Base-by-base conservation (phyloP, 2,329 filamentous ascomycete species). In the Aspergillus pseudotamarii region DNA sequence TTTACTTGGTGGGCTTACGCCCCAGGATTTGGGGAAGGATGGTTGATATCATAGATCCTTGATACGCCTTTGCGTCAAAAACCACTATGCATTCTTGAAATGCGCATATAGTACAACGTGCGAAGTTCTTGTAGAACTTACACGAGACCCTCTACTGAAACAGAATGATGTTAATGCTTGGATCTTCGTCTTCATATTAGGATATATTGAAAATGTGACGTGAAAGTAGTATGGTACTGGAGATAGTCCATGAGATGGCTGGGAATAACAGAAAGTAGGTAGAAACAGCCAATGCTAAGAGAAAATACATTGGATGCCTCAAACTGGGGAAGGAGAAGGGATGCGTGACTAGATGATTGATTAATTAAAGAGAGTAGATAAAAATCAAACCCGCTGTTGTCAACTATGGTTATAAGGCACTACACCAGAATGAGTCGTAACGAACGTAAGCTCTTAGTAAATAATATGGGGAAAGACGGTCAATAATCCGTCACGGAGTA, bases 401-500 rank as follows among this genome's bases (percentile, higher is more conserved):
- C 11, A 26, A 34, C 48, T 34, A 51, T 32, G 28, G 19, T 51
- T n/a, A 32, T 19, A 32, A 51, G 16, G 12, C 48, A 51, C 28
- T 51, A 48, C 51, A 48, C 21, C n/a, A 30, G 41, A 36, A 48
- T 28, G 19, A 51, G 30, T 62, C 60, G 45, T 59, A 54, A 53
- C 46, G 56, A 62, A 53, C 56, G 60, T 62, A 62, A 62, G 48
- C 60, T 36, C 36, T 48, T 32, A 62, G 38, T 50, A 30, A 30
- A 23, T 28, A 54, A n/a, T 23, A 34, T 16, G 30, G 14, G 14
- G 48, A 57, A 50, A 32, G 36, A 54, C n/a, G 58, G 43, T 76
- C 65, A 79, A 54, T 75, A 79, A 62, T 80, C 77, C 51, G 73
- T 71, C 19, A 68, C 64, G 16, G 74, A 72, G 53, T 73, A 71